These are phyloP conservation scores for Chaetothyriales sp. DNA, from an alignment of 2,329 filamentous ascomycete species.

Conservation along the genomic window DNA sequence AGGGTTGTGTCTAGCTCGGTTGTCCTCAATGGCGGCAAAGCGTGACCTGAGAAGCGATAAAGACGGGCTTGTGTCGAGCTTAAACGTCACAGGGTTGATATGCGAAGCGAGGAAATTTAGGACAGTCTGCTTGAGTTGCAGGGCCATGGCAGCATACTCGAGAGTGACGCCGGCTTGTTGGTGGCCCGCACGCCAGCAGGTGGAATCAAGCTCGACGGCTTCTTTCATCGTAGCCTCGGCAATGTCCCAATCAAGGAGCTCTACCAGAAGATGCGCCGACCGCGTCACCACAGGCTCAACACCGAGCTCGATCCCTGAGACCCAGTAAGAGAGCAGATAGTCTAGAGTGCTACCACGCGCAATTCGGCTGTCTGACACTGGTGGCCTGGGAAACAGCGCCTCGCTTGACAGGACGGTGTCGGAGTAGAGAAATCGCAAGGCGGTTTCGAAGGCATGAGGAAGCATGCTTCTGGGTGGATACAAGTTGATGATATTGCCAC, in stretches of 20 bases:
- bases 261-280: constrained; percentile 11
- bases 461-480: constrained; percentile 12
- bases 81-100: constrained; percentile 11
- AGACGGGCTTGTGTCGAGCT: constrained; percentile 6
- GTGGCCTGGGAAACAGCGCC: constrained; percentile 9
- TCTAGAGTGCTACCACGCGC: constrained; percentile 12
- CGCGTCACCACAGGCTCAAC: constrained; percentile 12
- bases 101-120: constrained; percentile 9
- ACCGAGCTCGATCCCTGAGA: constrained; percentile 16
- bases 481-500: constrained; percentile 10
- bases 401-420: constrained; percentile 14
- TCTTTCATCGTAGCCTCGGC: constrained; percentile 13
- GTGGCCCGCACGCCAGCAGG: background rate
- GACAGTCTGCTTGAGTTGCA: background rate
- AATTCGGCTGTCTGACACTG: constrained; percentile 5
- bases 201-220: constrained; percentile 7
- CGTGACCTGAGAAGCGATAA: constrained; percentile 7
- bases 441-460: constrained; percentile 17
- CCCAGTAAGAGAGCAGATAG: constrained; percentile 18
- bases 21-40: constrained; percentile 12
- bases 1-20: constrained; percentile 12
- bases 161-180: background rate
- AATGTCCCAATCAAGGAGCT: constrained; percentile 15
- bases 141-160: background rate
- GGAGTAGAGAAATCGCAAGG: constrained; percentile 17